These are phyloP conservation scores for Emmonsia crescens DNA, from an alignment of 2,329 filamentous ascomycete genomes.

Conservation along the genomic window DNA sequence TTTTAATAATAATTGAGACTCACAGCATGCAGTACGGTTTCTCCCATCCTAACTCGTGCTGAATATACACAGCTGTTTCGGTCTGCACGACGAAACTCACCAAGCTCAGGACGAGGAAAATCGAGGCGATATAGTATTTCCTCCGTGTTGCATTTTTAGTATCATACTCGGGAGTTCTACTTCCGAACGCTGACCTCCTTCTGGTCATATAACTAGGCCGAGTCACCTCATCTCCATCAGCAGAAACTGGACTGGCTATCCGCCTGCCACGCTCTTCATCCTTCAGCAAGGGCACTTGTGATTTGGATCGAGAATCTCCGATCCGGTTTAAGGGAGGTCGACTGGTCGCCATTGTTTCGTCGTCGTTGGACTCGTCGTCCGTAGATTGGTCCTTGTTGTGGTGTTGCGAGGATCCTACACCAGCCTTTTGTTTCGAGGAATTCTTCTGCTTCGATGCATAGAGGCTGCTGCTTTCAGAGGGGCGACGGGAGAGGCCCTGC, in stretches of 20 bases:
- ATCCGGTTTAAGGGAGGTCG: conserved; percentile 40
- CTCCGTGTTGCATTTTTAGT: conserved; percentile 57
- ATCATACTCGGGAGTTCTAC: conserved; percentile 59
- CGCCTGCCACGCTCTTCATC: conserved; percentile 32
- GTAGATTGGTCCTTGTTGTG: conserved; percentile 14
- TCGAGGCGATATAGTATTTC: conserved; percentile 76
- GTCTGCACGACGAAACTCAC: conserved; percentile 89
- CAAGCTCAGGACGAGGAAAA: conserved; percentile 74
- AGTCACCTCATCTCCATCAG: conserved; percentile 18
- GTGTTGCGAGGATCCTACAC: neutral
- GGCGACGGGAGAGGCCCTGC: no score
- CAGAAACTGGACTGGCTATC: conserved; percentile 15
- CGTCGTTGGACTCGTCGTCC: conserved; percentile 33
- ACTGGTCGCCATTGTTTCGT: conserved; percentile 28
- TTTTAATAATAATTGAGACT: conserved; percentile 20
- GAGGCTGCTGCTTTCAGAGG: neutral
- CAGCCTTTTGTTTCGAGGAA: conserved; percentile 1
- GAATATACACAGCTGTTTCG: conserved; percentile 89
- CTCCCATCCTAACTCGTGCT: conserved; percentile 83
- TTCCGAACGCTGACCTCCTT: conserved; percentile 60
- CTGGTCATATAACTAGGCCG: conserved; percentile 36
- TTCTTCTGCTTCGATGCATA: neutral
- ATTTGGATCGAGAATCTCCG: conserved; percentile 34
- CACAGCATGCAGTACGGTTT: conserved; percentile 99
- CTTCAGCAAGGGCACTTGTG: conserved; percentile 45